phyloP scores from a whole-genome alignment of 805 yeast species.

The Wilhelminamyces savonicus region DNA sequence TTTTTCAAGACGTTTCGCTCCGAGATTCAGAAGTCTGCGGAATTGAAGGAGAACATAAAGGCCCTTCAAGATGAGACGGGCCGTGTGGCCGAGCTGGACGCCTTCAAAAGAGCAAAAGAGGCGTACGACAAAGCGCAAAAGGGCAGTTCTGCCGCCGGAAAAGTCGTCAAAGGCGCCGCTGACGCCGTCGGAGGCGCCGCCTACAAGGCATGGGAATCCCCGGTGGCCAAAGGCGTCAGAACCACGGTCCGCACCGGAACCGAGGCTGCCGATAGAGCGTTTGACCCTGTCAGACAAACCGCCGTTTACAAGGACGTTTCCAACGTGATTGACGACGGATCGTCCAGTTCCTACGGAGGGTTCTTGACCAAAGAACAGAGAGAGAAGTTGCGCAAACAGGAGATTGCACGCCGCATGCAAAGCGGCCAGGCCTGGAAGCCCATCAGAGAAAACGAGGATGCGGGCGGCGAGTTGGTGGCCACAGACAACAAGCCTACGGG shows the following conservation, averaged over 20 bases:
- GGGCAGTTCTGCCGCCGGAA: slow-evolving; percentile 58
- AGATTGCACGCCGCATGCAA: slow-evolving; percentile 47
- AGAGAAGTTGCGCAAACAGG: slow-evolving; percentile 52
- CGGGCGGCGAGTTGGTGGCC: slow-evolving; percentile 76
- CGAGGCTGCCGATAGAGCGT: slow-evolving; percentile 76
- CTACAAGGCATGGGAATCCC: slow-evolving; percentile 91
- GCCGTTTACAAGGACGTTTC: slow-evolving; percentile 82
- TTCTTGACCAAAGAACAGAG: slow-evolving; percentile 82
- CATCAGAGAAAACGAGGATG: slow-evolving; percentile 71
- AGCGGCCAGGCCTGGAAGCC: slow-evolving; percentile 59
- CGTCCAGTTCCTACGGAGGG: slow-evolving; percentile 85
- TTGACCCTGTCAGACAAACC: slow-evolving; percentile 91
- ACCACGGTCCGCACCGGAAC: slow-evolving; percentile 78
- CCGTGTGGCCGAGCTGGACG: slow-evolving; percentile 86
- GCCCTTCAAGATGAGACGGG: slow-evolving; percentile 96
- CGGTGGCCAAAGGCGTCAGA: slow-evolving; percentile 85
- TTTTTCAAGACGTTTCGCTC: slow-evolving; percentile 85
- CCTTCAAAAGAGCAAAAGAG: slow-evolving; percentile 86
- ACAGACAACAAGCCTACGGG: slow-evolving; percentile 76
- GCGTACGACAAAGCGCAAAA: slow-evolving; percentile 85
- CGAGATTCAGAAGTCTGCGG: slow-evolving; percentile 88
- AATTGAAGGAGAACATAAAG: slow-evolving; percentile 86
- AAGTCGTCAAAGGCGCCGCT: slow-evolving; percentile 84
- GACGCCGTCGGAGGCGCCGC: slow-evolving; percentile 89
- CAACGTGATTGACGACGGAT: slow-evolving; percentile 88